These are phyloP conservation scores for Eragrostis nindensis DNA, from an alignment of 176 grass and related monocot species.

Conservation along the genomic window DNA sequence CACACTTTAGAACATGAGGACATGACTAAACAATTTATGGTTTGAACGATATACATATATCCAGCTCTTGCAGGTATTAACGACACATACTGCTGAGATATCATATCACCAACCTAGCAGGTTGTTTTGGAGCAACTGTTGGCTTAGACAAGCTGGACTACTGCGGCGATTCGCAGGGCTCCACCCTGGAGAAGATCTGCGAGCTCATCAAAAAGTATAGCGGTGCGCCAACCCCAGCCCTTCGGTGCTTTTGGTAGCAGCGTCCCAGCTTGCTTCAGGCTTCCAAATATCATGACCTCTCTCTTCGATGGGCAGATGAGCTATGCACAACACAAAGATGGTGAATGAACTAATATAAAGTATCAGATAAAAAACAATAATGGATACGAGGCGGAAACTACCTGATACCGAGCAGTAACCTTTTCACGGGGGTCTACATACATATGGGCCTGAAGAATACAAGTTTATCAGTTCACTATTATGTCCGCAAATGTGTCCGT, in stretches of 20 bases:
- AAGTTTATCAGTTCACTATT: conserved; percentile 17
- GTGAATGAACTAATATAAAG: neutral
- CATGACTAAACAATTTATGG: neutral
- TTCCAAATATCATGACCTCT: conserved; percentile 91
- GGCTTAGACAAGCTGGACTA: conserved; percentile 83
- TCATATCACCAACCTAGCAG: neutral
- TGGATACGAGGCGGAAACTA: conserved; percentile 32
- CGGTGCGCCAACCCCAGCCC: conserved; percentile 99
- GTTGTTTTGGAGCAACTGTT: neutral
- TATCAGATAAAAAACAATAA: neutral
- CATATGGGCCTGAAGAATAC: conserved; percentile 65
- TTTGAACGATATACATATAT: conserved; percentile 2
- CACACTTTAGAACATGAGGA: neutral
- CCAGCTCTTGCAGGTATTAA: neutral
- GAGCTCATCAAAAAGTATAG: conserved; percentile 89
- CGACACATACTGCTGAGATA: neutral
- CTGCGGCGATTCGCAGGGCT: conserved; percentile 73
- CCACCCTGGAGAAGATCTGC: conserved; percentile 89
- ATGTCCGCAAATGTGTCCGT: conserved; percentile 6
- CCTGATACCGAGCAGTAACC: conserved; percentile 96
- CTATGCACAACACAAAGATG: conserved; percentile 41
- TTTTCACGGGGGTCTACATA: conserved; percentile 90
- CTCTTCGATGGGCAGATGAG: conserved; percentile 97
- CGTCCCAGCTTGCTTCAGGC: conserved; percentile 91
- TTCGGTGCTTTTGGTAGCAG: conserved; percentile 94